These are phyloP conservation scores for Candida loeiensis DNA, from an alignment of 805 yeast species.

Conservation along the genomic window DNA sequence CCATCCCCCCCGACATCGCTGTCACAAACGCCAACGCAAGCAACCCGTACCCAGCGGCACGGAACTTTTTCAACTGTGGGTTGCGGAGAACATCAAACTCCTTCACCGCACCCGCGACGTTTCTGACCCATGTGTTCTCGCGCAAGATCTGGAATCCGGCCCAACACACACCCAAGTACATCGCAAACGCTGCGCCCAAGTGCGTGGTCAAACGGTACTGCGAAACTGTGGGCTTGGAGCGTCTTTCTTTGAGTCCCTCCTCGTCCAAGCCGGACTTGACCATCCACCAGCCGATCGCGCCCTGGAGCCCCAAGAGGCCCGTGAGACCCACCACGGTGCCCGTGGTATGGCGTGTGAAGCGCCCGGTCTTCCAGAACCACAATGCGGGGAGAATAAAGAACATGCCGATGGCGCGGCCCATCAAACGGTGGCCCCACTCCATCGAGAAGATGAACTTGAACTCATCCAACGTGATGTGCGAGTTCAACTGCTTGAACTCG, in stretches of 20 bases:
- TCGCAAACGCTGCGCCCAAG: conserved; percentile 84
- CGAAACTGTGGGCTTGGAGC: conserved; percentile 94
- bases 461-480: conserved; percentile 86
- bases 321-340: conserved; percentile 68
- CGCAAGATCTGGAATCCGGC: conserved; percentile 82
- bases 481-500: conserved; percentile 83
- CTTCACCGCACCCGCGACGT: conserved; percentile 41
- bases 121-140: conserved; percentile 62
- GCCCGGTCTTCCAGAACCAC: conserved; percentile 67
- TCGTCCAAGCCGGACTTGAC: conserved; percentile 91
- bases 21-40: conserved; percentile 75
- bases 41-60: conserved; percentile 53
- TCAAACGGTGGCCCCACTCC: conserved; percentile 96
- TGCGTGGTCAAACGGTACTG: conserved; percentile 94
- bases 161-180: conserved; percentile 86
- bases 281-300: conserved; percentile 99
- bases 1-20: conserved; percentile 97
- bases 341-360: conserved; percentile 65
- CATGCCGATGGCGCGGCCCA: conserved; percentile 89
- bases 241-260: conserved; percentile 69
- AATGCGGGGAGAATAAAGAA: conserved; percentile 80
- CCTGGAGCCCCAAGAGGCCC: conserved; percentile 83
- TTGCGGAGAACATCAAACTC: conserved; percentile 57
- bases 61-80: conserved; percentile 55
- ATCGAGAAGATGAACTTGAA: conserved; percentile 91